These are phyloP conservation scores for Microdochium bolleyi DNA, from an alignment of 2,329 filamentous ascomycete species.

Conservation along the genomic window DNA sequence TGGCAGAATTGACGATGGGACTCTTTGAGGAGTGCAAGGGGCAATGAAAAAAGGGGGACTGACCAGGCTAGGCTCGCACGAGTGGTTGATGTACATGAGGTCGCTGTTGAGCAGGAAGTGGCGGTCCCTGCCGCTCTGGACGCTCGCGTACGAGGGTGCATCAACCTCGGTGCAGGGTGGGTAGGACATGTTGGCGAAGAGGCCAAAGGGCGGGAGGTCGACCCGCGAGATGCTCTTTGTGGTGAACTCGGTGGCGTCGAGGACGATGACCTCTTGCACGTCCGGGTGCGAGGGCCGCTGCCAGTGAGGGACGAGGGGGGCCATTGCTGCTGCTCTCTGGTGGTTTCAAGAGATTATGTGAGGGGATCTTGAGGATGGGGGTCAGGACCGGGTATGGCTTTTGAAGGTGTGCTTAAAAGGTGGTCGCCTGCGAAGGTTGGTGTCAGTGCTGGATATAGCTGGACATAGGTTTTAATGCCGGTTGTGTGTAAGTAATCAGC, in stretches of 20 bases:
- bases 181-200: conserved; percentile 60
- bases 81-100: conserved; percentile 61
- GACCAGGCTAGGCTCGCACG: conserved; percentile 57
- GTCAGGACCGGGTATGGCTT: too few relatives aligned
- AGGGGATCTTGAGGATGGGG: too few relatives aligned
- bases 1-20: too few relatives aligned
- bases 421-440: too few relatives aligned
- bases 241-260: conserved; percentile 42
- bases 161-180: conserved; percentile 51
- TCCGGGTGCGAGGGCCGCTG: conserved; percentile 50
- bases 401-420: too few relatives aligned
- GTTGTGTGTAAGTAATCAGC: too few relatives aligned
- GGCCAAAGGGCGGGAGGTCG: conserved; percentile 49
- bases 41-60: too few relatives aligned
- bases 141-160: conserved; percentile 54
- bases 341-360: too few relatives aligned
- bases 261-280: conserved; percentile 47
- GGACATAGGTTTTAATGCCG: too few relatives aligned
- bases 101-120: conserved; percentile 60
- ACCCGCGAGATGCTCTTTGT: conserved; percentile 52
- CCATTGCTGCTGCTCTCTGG: conserved; percentile 28
- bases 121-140: conserved; percentile 46
- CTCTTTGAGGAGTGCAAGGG: background rate
- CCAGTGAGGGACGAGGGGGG: conserved; percentile 52
- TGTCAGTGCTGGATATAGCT: too few relatives aligned